Percentiles rank a stretch among this genome's conserved stretches.
Evolutionary conservation across 495 filamentous ascomycete species (phyloP).

Genomic region (Cairneyella variabilis): DNA sequence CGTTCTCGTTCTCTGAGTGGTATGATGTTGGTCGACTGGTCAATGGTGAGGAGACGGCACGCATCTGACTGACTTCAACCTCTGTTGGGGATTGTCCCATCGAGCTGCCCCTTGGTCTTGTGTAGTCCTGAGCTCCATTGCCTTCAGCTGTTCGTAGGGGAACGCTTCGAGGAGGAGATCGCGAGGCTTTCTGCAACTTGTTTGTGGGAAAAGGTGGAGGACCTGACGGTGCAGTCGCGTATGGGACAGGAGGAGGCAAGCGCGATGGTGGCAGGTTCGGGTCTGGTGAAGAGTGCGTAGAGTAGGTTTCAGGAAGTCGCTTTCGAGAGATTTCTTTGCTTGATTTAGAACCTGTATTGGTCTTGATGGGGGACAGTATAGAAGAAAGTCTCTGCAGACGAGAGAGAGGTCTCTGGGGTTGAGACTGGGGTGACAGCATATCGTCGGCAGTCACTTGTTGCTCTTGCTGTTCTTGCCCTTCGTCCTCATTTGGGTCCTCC

Average conservation of each 20-base stretch:
- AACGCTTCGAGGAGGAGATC: not conserved
- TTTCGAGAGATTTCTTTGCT: not conserved
- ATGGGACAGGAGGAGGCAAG: not conserved
- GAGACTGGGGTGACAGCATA: not conserved
- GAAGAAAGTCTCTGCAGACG: slow-evolving; percentile 1
- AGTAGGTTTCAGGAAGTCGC: not conserved
- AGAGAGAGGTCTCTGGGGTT: not conserved
- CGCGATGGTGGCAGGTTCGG: not conserved
- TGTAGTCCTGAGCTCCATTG: too few species aligned
- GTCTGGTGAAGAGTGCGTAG: not conserved
- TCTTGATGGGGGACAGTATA: not conserved
- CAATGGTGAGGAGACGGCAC: slow-evolving; percentile 6
- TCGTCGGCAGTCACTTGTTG: not conserved
- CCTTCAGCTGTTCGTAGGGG: not conserved
- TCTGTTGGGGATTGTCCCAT: not conserved
- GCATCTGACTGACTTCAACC: not conserved
- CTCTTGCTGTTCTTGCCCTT: not conserved
- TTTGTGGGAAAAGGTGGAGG: not conserved
- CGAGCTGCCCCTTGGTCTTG: not conserved
- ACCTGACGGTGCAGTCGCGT: not conserved
- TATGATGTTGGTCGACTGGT: slow-evolving; percentile 8
- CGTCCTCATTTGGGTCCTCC: not conserved
- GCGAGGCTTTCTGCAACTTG: not conserved
- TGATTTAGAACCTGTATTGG: not conserved
- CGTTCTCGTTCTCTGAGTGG: slow-evolving; percentile 17